Conservation (phyloP, 805 yeast species). For the Pichia heedii region DNA sequence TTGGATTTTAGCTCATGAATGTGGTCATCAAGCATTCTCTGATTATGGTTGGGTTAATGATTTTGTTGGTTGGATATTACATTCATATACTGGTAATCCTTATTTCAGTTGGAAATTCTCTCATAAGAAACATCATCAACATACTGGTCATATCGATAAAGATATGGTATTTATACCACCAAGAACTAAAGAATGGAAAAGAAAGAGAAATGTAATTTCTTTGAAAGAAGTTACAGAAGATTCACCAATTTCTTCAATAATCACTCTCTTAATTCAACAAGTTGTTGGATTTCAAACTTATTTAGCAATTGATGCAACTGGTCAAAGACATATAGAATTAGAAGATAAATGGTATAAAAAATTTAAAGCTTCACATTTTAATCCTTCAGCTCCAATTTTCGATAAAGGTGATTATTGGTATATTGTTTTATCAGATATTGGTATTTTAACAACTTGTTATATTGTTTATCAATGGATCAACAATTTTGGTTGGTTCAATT, state of each 20-base stretch:
- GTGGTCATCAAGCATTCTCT: slow-evolving; percentile 57
- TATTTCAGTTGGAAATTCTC: slow-evolving; percentile 56
- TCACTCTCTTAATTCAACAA: slow-evolving; percentile 42
- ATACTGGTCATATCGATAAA: slow-evolving; percentile 50
- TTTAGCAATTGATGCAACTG: slow-evolving; percentile 46
- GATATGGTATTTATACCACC: slow-evolving; percentile 55
- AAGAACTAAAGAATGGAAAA: slow-evolving; percentile 38
- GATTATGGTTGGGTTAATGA: slow-evolving; percentile 46
- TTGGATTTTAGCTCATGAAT: slow-evolving; percentile 58
- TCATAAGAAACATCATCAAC: slow-evolving; percentile 55
- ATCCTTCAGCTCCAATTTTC: slow-evolving; percentile 47
- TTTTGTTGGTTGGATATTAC: slow-evolving; percentile 51
- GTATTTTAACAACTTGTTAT: slow-evolving; percentile 36
- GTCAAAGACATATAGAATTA: slow-evolving; percentile 38
- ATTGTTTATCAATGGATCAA: slow-evolving; percentile 45
- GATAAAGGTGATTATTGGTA: slow-evolving; percentile 48
- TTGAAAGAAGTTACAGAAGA: slow-evolving; percentile 44
- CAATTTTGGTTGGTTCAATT: slow-evolving; percentile 39
- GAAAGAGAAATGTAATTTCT: slow-evolving; percentile 23
- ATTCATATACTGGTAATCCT: slow-evolving; percentile 49
- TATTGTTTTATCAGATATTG: slow-evolving; percentile 46
- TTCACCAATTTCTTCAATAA: slow-evolving; percentile 41
- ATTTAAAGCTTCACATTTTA: slow-evolving; percentile 41
- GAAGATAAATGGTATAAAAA: slow-evolving; percentile 23
- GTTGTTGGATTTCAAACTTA: slow-evolving; percentile 46